Percentiles rank a stretch among this genome's conserved stretches.
These are phyloP conservation scores for Leishmania gerbilli DNA, from an alignment of 208 protist genomes.

Conservation along the genomic window DNA sequence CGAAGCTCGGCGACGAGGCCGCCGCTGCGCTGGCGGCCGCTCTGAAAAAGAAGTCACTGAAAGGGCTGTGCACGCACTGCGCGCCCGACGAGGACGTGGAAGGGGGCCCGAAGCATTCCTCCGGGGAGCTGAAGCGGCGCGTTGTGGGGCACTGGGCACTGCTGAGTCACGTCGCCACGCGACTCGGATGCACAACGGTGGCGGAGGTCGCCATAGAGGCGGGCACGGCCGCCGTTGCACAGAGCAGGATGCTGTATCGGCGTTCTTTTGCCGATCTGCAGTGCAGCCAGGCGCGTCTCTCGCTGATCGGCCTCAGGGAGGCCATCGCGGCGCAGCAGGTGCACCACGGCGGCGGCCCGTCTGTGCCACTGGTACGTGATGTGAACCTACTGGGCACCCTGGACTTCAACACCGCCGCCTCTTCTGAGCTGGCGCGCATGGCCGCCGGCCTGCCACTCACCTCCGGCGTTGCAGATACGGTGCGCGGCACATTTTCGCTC, in stretches of 20 bases:
- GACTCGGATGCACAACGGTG: constrained; percentile 42
- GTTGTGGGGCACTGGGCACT: constrained; percentile 70
- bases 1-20: constrained; percentile 29
- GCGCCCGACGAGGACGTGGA: constrained; percentile 48
- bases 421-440: constrained; percentile 2
- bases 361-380: constrained; percentile 21
- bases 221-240: constrained; percentile 38
- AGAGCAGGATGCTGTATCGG: constrained; percentile 19
- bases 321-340: constrained; percentile 10
- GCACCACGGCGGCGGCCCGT: neutral
- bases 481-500: constrained; percentile 1
- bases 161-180: constrained; percentile 51
- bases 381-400: constrained; percentile 40
- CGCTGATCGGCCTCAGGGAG: constrained; percentile 20
- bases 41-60: constrained; percentile 43
- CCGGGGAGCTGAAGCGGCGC: constrained; percentile 29
- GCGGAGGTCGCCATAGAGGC: constrained; percentile 54
- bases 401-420: neutral
- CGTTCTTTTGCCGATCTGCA: constrained; percentile 59
- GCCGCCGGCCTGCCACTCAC: constrained; percentile 12
- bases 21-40: constrained; percentile 7
- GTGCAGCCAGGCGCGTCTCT: constrained; percentile 45
- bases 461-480: constrained; percentile 1
- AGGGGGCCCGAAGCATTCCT: constrained; percentile 28
- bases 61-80: constrained; percentile 42